These are phyloP conservation scores for Ustilago crameri DNA, from an alignment of 1,284 basidiomycete genomes.

Conservation along the genomic window DNA sequence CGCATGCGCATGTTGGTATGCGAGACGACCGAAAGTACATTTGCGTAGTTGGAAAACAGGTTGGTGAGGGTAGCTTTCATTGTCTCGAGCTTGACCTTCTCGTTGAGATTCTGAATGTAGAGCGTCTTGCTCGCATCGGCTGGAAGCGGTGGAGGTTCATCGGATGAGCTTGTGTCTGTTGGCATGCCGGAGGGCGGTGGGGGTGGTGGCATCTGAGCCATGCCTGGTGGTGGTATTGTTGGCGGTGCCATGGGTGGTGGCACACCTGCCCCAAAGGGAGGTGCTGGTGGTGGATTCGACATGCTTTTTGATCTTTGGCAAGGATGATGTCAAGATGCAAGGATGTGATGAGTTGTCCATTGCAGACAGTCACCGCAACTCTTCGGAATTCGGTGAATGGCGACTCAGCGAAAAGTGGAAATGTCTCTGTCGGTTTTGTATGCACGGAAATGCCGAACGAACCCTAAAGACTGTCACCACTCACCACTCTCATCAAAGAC, in stretches of 20 bases:
- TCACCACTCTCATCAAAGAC: no score
- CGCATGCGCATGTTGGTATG: constrained; percentile 95
- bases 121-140: constrained; percentile 76
- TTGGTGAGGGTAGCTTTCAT: constrained; percentile 87
- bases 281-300: constrained; percentile 28
- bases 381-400: constrained; percentile 22
- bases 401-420: constrained; percentile 13
- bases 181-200: constrained; percentile 24
- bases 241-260: constrained; percentile 13
- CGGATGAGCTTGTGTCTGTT: constrained; percentile 20
- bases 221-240: constrained; percentile 29
- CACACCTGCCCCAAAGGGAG: constrained; percentile 13
- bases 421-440: no score
- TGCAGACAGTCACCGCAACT: not conserved
- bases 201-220: constrained; percentile 20
- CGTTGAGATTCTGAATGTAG: constrained; percentile 97
- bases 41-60: constrained; percentile 92
- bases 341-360: not conserved
- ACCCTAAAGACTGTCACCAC: no score
- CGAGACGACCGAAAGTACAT: constrained; percentile 89
- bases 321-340: not conserved
- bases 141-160: constrained; percentile 32
- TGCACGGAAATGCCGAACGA: constrained; percentile 21
- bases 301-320: not conserved
- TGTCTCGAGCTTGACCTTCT: constrained; percentile 87